Evolutionary conservation across 306 rosid genomes (phyloP).

Genomic region (Casuarina equisetifolia): DNA sequence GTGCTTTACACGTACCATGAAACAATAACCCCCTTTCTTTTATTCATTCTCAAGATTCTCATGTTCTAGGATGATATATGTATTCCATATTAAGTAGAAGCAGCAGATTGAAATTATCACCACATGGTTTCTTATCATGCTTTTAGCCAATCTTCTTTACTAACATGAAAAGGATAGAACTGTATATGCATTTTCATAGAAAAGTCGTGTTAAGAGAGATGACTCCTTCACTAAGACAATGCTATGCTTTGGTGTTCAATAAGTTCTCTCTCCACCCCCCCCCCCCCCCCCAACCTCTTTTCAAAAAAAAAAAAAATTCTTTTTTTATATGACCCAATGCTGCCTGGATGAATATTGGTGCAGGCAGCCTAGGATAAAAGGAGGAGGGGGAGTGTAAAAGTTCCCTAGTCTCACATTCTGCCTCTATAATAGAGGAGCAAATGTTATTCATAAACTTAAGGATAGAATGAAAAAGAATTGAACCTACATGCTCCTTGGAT

Average conservation of each 20-base stretch:
- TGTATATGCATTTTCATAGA: neutral
- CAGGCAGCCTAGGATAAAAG: too few relatives aligned
- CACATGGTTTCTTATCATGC: neutral
- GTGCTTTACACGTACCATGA: neutral
- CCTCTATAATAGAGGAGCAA: neutral
- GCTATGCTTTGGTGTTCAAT: neutral
- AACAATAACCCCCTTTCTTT: neutral
- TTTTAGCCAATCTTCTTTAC: neutral
- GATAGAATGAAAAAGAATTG: conserved; percentile 19
- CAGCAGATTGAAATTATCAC: neutral
- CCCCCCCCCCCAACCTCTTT: too few relatives aligned
- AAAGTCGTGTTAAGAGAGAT: neutral
- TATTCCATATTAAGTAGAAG: neutral
- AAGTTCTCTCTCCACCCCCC: neutral
- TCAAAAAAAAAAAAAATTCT: too few relatives aligned
- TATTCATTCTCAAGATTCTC: neutral
- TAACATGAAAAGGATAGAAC: neutral
- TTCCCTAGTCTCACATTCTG: neutral
- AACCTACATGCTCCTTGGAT: conserved; percentile 76
- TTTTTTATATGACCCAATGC: neutral
- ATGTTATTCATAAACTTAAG: neutral
- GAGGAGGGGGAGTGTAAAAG: neutral
- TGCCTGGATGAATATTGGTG: neutral
- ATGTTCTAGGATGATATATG: neutral
- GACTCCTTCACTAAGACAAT: neutral